Evolutionary conservation across 257 asterid species (phyloP), one percentile per base, ranked within the genome.

Genomic region (Jacaranda copaia): DNA sequence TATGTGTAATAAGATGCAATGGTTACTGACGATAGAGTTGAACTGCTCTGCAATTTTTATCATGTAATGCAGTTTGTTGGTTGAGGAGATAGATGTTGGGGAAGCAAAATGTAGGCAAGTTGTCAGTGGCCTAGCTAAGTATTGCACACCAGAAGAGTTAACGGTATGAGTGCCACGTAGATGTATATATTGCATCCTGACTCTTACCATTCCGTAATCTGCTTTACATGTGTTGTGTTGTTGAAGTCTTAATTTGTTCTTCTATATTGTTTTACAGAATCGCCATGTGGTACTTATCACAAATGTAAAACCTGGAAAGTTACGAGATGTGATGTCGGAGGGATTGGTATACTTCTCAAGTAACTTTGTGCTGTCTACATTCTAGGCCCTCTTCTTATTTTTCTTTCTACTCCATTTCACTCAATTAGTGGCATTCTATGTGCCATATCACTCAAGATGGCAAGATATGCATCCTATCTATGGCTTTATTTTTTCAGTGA

Each of bases 11-110:
- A 71, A 20, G n/a, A 61, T 66, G 62, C 68, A 46, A 9, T 11
- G 36, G 45, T 10, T 67, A 32, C 52, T 73, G 20, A 45, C 59
- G 2, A 6, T 56, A 48, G 51, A 68, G 35, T 71, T 66, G 18
- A 72, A 76, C 46, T 15, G 32, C 75, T 78, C 69, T 57, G 71
- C 74, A 8, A 4, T 55, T 73, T 72, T 39, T 39, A 58, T 69
- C 73, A 16, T 80, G 73, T 74, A 46, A 55, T 81, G 77, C 89
- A 96, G 99, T 84, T 87, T 93, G 84, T 87, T 96, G 84, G 98
- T 96, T 86, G 99, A 96, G 86, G 99, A 96, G 88, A 96, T 96
- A 84, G 98, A 96, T 82, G 79, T 91, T 84, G 98, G 99, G 84
- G 98, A 93, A 80, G 88, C 87, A 53, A 91, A 90, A 85, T 89